A percentile compares a stretch with the other conserved stretches of the same genome.
phyloP scores from a whole-genome alignment of 1,284 basidiomycete genomes.

The Phylloboletellus chloephorus region DNA sequence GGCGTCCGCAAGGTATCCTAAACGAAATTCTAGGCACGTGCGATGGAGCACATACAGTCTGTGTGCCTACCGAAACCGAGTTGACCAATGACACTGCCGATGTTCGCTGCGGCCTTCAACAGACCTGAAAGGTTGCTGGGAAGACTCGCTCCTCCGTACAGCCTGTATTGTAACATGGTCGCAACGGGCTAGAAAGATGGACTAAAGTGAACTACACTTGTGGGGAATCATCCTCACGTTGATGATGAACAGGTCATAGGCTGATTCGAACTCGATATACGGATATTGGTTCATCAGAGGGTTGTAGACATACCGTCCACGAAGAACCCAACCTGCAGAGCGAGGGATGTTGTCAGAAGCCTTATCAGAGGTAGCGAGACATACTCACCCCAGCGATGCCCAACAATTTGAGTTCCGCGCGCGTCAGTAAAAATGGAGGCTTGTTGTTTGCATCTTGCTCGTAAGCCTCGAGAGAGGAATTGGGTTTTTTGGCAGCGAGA shows the following conservation, averaged over 20 bases:
- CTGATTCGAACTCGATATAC: conserved; percentile 30
- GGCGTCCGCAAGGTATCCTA: conserved; percentile 57
- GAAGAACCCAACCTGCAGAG: conserved; percentile 58
- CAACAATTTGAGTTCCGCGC: conserved; percentile 51
- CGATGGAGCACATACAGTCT: not conserved
- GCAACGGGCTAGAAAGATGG: conserved; percentile 50
- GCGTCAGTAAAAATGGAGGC: conserved; percentile 44
- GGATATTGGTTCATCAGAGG: not conserved
- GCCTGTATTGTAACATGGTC: conserved; percentile 70
- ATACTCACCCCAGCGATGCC: conserved; percentile 53
- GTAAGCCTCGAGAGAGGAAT: conserved; percentile 38
- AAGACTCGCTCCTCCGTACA: conserved; percentile 51
- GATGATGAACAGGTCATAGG: conserved; percentile 76
- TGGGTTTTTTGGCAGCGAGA: not conserved
- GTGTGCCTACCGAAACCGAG: conserved; percentile 51
- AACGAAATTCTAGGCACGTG: conserved; percentile 15
- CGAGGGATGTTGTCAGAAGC: conserved; percentile 6
- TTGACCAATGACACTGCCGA: conserved; percentile 72
- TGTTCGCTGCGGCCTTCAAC: conserved; percentile 66
- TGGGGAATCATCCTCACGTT: conserved; percentile 43
- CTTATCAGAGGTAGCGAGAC: conserved; percentile 1
- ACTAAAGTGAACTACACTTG: not conserved
- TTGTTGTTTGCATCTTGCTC: conserved; percentile 40
- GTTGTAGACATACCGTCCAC: conserved; percentile 47
- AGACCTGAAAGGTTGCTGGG: conserved; percentile 58